Evolutionary conservation across 768 basidiomycete genomes (phyloP).

Genomic region (Mycena indigotica): DNA sequence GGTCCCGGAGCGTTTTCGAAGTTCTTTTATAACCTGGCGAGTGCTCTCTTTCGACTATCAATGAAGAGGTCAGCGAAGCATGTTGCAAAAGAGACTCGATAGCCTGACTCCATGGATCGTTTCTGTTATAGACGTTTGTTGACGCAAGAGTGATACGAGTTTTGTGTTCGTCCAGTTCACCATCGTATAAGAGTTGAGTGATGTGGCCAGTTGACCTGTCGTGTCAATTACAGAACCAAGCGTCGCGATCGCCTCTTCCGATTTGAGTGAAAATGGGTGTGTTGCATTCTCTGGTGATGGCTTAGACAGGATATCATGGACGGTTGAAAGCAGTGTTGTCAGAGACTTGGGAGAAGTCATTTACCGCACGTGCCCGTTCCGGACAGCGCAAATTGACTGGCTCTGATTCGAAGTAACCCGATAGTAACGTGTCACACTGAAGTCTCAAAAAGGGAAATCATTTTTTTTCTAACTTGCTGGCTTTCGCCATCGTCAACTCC

Average conservation of each 20-base stretch:
- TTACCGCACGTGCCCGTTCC: background rate
- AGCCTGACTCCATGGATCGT: slow-evolving; percentile 55
- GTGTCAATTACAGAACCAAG: slow-evolving; percentile 56
- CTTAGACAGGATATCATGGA: slow-evolving; percentile 36
- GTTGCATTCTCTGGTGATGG: slow-evolving; percentile 36
- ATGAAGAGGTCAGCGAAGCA: slow-evolving; percentile 20
- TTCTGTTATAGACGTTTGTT: slow-evolving; percentile 57
- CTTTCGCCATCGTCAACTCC: background rate
- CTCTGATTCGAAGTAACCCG: too few relatives aligned
- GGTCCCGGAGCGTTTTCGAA: slow-evolving; percentile 49
- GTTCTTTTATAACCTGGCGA: slow-evolving; percentile 48
- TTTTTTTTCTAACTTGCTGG: background rate
- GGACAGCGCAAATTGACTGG: too few relatives aligned
- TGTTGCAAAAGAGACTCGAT: slow-evolving; percentile 9
- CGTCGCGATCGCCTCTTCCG: slow-evolving; percentile 43
- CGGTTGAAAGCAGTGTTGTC: slow-evolving; percentile 45
- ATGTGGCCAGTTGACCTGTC: slow-evolving; percentile 55
- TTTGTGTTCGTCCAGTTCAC: slow-evolving; percentile 63
- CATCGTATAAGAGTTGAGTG: slow-evolving; percentile 52
- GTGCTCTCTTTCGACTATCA: slow-evolving; percentile 56
- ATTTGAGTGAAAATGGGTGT: slow-evolving; percentile 49
- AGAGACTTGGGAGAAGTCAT: slow-evolving; percentile 24
- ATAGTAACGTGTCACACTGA: too few relatives aligned
- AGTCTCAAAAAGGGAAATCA: too few relatives aligned
- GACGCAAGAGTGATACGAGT: slow-evolving; percentile 66